These are phyloP conservation scores for Kalmanozyma brasiliensis DNA, from an alignment of 1,284 basidiomycete species.

Conservation along the genomic window DNA sequence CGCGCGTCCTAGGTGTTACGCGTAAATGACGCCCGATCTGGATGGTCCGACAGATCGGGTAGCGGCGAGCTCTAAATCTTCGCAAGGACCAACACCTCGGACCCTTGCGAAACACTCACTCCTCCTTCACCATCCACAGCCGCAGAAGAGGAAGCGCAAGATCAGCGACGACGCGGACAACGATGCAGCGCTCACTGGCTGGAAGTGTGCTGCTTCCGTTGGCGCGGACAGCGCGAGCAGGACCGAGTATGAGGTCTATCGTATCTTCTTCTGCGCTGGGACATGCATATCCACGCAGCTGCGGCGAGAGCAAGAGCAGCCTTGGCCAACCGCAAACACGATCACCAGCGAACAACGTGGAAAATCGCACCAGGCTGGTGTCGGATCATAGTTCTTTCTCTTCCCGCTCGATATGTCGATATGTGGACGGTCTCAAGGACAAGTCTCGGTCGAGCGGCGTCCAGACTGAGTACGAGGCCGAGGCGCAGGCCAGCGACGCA, in stretches of 20 bases:
- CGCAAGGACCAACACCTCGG: background rate
- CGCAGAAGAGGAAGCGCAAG: background rate
- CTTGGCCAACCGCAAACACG: too few species aligned
- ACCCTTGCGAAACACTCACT: constrained; percentile 1
- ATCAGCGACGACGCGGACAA: background rate
- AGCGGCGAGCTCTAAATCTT: background rate
- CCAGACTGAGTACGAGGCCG: background rate
- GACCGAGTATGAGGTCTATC: background rate
- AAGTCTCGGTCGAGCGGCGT: background rate
- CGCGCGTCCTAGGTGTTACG: constrained; percentile 8
- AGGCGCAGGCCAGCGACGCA: background rate
- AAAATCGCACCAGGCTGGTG: background rate
- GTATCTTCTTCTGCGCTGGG: background rate
- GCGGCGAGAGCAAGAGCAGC: too few species aligned
- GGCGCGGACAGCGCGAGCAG: constrained; percentile 6
- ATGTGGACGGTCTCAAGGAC: constrained; percentile 8
- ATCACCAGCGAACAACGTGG: too few species aligned
- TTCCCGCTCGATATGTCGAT: constrained; percentile 8
- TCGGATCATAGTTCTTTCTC: background rate
- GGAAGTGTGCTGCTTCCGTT: background rate
- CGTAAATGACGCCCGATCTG: constrained; percentile 6
- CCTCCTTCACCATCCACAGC: background rate
- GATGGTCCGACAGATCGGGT: background rate
- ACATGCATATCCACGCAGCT: background rate
- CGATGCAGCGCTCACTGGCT: constrained; percentile 2